phyloP scores from a whole-genome alignment of 2,329 filamentous ascomycete species.

The Thelonectria blattea region DNA sequence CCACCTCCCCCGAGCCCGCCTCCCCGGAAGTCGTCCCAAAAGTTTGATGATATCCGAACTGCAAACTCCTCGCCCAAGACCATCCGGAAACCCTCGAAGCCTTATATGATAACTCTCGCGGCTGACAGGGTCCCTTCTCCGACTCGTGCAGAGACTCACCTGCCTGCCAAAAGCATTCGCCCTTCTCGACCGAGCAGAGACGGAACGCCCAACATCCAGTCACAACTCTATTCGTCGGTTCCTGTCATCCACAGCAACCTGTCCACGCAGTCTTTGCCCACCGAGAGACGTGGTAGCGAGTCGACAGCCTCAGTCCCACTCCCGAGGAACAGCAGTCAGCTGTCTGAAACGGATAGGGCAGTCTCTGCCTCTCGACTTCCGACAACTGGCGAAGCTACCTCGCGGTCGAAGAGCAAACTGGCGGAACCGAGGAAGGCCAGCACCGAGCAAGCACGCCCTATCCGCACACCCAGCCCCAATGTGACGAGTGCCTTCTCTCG shows the following conservation, averaged over 20 bases:
- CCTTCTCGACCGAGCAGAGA: constrained; percentile 72
- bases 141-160: constrained; percentile 30
- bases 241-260: constrained; percentile 69
- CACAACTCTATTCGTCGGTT: constrained; percentile 57
- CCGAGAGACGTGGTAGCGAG: constrained; percentile 55
- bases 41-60: constrained; percentile 50
- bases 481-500: constrained; percentile 63
- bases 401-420: constrained; percentile 19
- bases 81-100: constrained; percentile 40
- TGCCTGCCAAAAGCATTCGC: constrained; percentile 47
- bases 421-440: constrained; percentile 31
- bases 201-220: constrained; percentile 67
- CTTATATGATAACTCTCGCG: constrained; percentile 42
- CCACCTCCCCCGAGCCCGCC: constrained; percentile 65
- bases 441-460: constrained; percentile 27
- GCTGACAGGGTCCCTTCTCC: constrained; percentile 39
- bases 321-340: constrained; percentile 44
- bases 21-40: constrained; percentile 66
- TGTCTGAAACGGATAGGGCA: constrained; percentile 38
- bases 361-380: constrained; percentile 43
- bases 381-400: constrained; percentile 27
- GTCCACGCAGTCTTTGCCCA: constrained; percentile 53
- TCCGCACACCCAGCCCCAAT: constrained; percentile 61
- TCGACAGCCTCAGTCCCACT: constrained; percentile 40
- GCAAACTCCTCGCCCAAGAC: constrained; percentile 48